phyloP scores from a whole-genome alignment of 176 grass and related monocot genomes.

The Musa beccarii region DNA sequence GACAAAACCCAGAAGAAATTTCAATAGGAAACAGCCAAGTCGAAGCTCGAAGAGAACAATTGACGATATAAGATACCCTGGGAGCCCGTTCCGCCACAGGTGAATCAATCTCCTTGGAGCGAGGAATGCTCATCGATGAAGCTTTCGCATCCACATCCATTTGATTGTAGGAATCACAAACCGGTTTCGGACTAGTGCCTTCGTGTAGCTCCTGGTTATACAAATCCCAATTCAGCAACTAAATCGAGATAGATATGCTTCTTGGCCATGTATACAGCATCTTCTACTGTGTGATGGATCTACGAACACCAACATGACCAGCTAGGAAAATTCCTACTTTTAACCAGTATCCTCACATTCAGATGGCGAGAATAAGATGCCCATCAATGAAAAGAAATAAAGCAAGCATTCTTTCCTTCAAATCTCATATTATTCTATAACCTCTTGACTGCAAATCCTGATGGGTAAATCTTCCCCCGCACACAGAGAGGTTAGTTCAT shows the following conservation, averaged over 20 bases:
- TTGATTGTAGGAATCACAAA: background rate
- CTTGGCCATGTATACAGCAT: too few species aligned
- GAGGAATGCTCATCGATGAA: background rate
- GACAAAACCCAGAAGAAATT: background rate
- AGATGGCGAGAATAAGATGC: too few species aligned
- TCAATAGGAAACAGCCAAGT: background rate
- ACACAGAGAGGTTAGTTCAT: too few species aligned
- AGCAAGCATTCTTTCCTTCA: too few species aligned
- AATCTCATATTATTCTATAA: too few species aligned
- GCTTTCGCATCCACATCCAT: background rate
- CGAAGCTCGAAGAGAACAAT: background rate
- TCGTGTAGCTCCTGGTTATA: background rate
- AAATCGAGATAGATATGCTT: background rate
- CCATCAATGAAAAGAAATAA: too few species aligned
- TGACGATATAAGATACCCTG: constrained; percentile 34
- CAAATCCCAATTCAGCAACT: background rate
- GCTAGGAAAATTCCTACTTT: too few species aligned
- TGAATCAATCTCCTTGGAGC: constrained; percentile 5
- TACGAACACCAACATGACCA: too few species aligned
- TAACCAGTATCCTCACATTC: too few species aligned
- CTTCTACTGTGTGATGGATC: too few species aligned
- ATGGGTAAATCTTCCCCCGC: too few species aligned
- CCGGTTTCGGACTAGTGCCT: background rate
- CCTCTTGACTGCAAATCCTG: too few species aligned
- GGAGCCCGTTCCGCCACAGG: constrained; percentile 24